A percentile compares a stretch with the other conserved stretches of the same genome.
Evolutionary conservation across 345 rosid genomes (phyloP).

Genomic region (Draba incana): DNA sequence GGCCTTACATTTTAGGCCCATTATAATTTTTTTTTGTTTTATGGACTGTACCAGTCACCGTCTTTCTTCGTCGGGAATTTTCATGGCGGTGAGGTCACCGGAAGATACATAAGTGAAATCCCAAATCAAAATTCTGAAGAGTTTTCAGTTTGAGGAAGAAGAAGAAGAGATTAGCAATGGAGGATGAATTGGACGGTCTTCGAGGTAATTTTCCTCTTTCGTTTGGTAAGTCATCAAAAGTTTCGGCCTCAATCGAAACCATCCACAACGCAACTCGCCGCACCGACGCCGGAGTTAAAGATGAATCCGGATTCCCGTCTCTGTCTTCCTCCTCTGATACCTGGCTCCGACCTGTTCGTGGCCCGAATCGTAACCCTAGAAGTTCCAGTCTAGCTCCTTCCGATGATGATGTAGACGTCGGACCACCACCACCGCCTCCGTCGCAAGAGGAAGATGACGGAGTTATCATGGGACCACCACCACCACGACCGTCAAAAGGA

Average conservation of each 20-base stretch:
- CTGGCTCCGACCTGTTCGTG: conserved; percentile 54
- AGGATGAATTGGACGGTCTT: conserved; percentile 70
- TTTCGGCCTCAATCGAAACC: conserved; percentile 63
- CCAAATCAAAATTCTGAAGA: background rate
- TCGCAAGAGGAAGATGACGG: conserved; percentile 26
- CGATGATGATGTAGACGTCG: conserved; percentile 31
- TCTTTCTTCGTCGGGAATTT: conserved; percentile 23
- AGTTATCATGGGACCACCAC: conserved; percentile 65
- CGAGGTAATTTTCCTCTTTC: conserved; percentile 77
- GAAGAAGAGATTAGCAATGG: conserved; percentile 44
- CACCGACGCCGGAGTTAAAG: conserved; percentile 31
- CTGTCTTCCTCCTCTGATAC: conserved; percentile 60
- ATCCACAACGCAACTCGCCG: conserved; percentile 86
- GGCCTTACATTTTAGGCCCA: background rate
- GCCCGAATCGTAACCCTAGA: conserved; percentile 47
- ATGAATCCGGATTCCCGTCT: conserved; percentile 48
- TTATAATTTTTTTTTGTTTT: background rate
- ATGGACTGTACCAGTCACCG: conserved; percentile 3
- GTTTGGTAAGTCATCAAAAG: conserved; percentile 70
- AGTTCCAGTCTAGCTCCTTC: conserved; percentile 27
- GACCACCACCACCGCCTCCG: conserved; percentile 45
- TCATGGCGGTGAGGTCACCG: conserved; percentile 31
- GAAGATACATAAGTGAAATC: background rate
- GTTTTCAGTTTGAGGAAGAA: too few species aligned
- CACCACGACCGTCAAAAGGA: conserved; percentile 49